These are phyloP conservation scores for Magnolia changhungtana DNA, from an alignment of 164 flowering plant species.

Conservation along the genomic window DNA sequence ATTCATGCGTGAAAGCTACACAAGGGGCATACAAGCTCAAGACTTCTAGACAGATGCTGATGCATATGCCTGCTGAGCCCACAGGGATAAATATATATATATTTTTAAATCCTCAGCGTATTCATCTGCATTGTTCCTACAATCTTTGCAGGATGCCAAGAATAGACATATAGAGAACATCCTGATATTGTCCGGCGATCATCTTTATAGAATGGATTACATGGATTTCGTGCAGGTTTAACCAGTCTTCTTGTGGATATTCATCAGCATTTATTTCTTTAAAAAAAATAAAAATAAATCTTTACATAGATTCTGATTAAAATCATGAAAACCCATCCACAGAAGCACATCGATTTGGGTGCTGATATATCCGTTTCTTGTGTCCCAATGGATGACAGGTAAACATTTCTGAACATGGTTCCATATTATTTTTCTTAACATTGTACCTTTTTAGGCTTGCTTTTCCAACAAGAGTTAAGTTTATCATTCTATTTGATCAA, in stretches of 20 bases:
- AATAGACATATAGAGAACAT: conserved; percentile 73
- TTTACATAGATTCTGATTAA: background rate
- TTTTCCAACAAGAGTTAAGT: background rate
- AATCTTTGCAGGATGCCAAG: conserved; percentile 71
- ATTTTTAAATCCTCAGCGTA: background rate
- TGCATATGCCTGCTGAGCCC: no score
- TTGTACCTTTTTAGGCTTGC: background rate
- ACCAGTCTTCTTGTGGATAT: background rate
- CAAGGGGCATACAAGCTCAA: no score
- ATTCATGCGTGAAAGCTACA: no score
- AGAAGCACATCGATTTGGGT: conserved; percentile 74
- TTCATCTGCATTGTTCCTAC: background rate
- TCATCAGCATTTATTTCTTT: background rate
- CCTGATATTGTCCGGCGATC: conserved; percentile 85
- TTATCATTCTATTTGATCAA: background rate
- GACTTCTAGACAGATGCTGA: background rate
- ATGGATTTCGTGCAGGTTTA: conserved; percentile 86
- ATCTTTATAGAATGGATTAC: conserved; percentile 91
- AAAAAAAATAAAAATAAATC: no score
- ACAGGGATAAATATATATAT: no score
- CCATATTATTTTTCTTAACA: background rate
- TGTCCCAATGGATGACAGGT: conserved; percentile 77
- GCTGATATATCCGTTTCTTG: conserved; percentile 90
- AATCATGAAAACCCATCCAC: conserved; percentile 17
- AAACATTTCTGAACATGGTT: background rate